Evolutionary conservation across 306 rosid genomes (phyloP).

Genomic region (Corylus avellana): DNA sequence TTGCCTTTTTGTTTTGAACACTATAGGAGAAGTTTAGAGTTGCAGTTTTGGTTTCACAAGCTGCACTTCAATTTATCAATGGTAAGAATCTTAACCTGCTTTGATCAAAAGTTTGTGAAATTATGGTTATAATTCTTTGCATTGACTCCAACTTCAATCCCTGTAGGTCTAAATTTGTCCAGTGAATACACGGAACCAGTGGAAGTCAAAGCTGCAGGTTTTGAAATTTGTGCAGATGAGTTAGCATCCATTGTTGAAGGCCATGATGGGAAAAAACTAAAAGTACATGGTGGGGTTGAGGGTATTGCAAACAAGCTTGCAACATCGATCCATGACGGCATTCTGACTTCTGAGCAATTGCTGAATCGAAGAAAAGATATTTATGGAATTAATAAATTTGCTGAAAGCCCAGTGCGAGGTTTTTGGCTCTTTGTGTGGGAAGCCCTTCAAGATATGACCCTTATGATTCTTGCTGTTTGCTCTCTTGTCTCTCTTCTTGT

Average conservation of each 20-base stretch:
- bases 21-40: conserved; percentile 95
- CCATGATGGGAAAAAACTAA: conserved; percentile 84
- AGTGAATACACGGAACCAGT: conserved; percentile 75
- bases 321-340: conserved; percentile 60
- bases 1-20: conserved; percentile 13
- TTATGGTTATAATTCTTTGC: not conserved
- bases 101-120: conserved; percentile 3
- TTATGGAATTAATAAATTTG: conserved; percentile 84
- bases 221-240: conserved; percentile 85
- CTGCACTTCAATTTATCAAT: conserved; percentile 95
- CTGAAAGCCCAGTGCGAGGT: conserved; percentile 80
- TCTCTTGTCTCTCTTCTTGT: conserved; percentile 81
- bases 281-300: conserved; percentile 67
- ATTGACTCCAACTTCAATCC: conserved; percentile 19
- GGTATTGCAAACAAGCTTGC: conserved; percentile 63
- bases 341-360: conserved; percentile 64
- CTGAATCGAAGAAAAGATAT: conserved; percentile 64
- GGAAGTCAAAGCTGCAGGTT: conserved; percentile 86
- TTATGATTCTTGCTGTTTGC: conserved; percentile 87
- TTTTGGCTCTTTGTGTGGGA: conserved; percentile 92
- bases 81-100: conserved; percentile 50
- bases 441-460: conserved; percentile 97
- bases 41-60: conserved; percentile 98
- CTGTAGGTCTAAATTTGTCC: conserved; percentile 67
- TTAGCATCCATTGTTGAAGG: conserved; percentile 77